phyloP scores from a whole-genome alignment of 2,329 filamentous ascomycete genomes.

The Pseudopyricularia javanii region DNA sequence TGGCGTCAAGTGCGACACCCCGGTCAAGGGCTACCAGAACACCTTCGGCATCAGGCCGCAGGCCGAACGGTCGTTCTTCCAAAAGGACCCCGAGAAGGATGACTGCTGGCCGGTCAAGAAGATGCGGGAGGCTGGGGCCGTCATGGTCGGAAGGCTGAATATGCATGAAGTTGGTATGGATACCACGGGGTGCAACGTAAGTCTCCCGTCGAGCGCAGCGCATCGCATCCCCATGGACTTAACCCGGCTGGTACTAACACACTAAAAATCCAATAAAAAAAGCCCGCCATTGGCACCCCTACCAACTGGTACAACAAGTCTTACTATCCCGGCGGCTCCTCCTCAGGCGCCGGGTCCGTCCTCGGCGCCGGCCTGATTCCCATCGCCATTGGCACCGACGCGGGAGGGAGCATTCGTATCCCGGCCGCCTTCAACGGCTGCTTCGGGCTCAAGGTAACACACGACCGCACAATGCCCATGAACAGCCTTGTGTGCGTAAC shows the following conservation, averaged over 20 bases:
- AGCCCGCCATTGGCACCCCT: conserved; percentile 58
- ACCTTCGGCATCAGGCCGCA: conserved; percentile 53
- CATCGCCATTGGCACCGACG: conserved; percentile 64
- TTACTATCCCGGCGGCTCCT: conserved; percentile 75
- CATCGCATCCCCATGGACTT: neutral
- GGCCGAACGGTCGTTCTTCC: conserved; percentile 37
- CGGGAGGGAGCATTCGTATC: conserved; percentile 61
- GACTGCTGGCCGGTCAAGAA: conserved; percentile 55
- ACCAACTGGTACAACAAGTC: conserved; percentile 63
- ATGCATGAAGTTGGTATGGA: conserved; percentile 76
- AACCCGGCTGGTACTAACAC: neutral
- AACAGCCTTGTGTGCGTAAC: conserved; percentile 46
- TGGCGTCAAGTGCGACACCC: conserved; percentile 71
- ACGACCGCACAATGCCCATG: conserved; percentile 53
- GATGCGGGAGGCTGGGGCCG: conserved; percentile 61
- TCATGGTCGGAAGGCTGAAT: conserved; percentile 63
- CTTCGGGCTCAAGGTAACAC: conserved; percentile 70
- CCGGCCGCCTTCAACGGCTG: conserved; percentile 66
- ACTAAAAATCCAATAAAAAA: neutral
- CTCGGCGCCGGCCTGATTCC: conserved; percentile 60
- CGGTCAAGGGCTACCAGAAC: conserved; percentile 57
- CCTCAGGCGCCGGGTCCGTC: conserved; percentile 62
- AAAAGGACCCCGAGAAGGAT: conserved; percentile 36
- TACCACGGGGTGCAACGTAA: conserved; percentile 68
- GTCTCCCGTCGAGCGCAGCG: conserved; percentile 6